Percentiles rank a stretch among this genome's conserved stretches.
phyloP scores from a whole-genome alignment of 352 stramenopile genomes.

The Thraustotheca clavata region DNA sequence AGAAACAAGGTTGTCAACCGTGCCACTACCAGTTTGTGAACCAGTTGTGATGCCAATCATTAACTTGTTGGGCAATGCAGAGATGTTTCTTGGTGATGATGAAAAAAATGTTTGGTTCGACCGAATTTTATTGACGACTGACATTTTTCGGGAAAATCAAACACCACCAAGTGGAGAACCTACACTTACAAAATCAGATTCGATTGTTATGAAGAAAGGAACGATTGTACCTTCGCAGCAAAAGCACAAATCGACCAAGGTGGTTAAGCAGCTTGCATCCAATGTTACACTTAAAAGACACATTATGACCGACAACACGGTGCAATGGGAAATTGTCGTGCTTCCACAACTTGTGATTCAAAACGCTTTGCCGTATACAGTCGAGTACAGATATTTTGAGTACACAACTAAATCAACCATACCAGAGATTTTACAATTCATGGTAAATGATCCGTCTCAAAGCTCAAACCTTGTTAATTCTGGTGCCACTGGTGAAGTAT shows the following conservation, averaged over 20 bases:
- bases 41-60: slow-evolving; percentile 56
- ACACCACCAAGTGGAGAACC: no score
- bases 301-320: slow-evolving; percentile 19
- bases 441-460: slow-evolving; percentile 39
- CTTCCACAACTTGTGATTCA: slow-evolving; percentile 73
- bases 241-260: slow-evolving; percentile 59
- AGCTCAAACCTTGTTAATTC: slow-evolving; percentile 48
- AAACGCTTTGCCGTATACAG: slow-evolving; percentile 78
- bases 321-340: slow-evolving; percentile 74
- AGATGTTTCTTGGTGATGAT: slow-evolving; percentile 64
- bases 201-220: not conserved
- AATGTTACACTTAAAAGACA: slow-evolving; percentile 50
- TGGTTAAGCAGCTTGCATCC: slow-evolving; percentile 60
- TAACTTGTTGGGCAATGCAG: slow-evolving; percentile 71
- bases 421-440: slow-evolving; percentile 16
- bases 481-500: slow-evolving; percentile 63
- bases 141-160: slow-evolving; percentile 39
- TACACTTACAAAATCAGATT: not conserved
- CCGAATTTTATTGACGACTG: slow-evolving; percentile 64
- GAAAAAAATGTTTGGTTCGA: slow-evolving; percentile 68
- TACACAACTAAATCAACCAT: slow-evolving; percentile 62
- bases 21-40: slow-evolving; percentile 50
- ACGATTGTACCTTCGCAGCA: slow-evolving; percentile 67
- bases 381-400: slow-evolving; percentile 80
- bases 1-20: no score